A percentile compares a stretch with the other conserved stretches of the same genome.
Conservation (phyloP, 2,329 filamentous ascomycete genomes). For the Colletotrichum sidae region DNA sequence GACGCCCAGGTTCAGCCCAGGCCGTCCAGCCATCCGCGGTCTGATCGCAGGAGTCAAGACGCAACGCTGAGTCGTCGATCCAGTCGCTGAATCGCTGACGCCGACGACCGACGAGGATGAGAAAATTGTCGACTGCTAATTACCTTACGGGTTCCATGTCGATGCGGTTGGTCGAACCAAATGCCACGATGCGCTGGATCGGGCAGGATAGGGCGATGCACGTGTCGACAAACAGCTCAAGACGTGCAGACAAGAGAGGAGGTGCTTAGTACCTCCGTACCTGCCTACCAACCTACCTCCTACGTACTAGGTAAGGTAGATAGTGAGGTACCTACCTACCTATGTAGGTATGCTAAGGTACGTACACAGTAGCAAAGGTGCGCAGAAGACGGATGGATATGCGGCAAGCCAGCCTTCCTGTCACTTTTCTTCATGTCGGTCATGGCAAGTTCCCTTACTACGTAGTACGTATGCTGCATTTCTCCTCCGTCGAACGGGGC, state of each 20-base stretch:
- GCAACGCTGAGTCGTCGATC: conserved; percentile 22
- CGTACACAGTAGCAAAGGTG: too few species aligned
- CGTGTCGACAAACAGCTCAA: conserved; percentile 21
- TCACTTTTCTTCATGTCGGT: too few species aligned
- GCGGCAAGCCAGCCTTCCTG: too few species aligned
- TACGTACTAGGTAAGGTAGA: background rate
- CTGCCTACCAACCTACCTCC: too few species aligned
- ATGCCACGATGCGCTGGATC: conserved; percentile 16
- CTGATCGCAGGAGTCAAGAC: background rate
- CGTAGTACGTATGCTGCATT: too few species aligned
- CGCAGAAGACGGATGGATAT: too few species aligned
- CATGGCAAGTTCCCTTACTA: too few species aligned
- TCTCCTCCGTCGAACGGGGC: too few species aligned
- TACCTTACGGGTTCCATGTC: conserved; percentile 13
- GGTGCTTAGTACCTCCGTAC: background rate
- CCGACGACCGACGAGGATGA: conserved; percentile 9
- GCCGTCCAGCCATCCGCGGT: conserved; percentile 17
- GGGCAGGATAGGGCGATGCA: conserved; percentile 18
- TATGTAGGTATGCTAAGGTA: too few species aligned
- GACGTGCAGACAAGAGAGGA: background rate
- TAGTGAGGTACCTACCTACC: background rate
- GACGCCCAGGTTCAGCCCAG: conserved; percentile 35
- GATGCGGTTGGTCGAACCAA: conserved; percentile 7
- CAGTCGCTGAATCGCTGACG: conserved; percentile 28
- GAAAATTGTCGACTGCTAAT: background rate